Base-by-base conservation (phyloP, 768 basidiomycete genomes). In the Saitozyma sp. region DNA sequence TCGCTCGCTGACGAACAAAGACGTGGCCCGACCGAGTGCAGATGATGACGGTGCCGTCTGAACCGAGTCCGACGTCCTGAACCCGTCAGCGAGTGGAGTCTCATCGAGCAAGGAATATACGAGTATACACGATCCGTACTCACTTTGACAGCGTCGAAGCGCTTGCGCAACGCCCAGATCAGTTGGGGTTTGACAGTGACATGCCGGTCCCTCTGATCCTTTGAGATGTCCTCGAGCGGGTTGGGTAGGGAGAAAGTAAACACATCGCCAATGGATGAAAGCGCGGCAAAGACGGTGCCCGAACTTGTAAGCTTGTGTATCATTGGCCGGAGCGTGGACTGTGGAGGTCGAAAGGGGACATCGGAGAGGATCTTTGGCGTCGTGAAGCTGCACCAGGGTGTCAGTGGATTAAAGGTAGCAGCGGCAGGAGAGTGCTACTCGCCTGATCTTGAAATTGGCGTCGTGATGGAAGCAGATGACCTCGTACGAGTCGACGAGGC, bases 11-110 rank as follows among this genome's bases (percentile, higher is more conserved):
- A 20, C 93, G 88, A 20, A 94, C 84, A 73, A 89, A 97, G 40
- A 95, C 93, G 70, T 97, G 93, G 0, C 95, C 95, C 5, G 95
- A 94, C 65, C 89, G 87, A 1, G 95, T 98, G 80, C 91, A 96
- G 51, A 98, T 84, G 74, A 96, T 88, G 72, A 96, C 85, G 14
- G 89, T 86, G 5, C 93, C 91, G 66, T 96, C 92, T 0, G 87
- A 82, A 17, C 92, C 91, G 13, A 97, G 82, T 0, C 92, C 92
- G 9, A 95, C 89, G 69, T 98, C 95, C 87, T 89, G 64, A 29
- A 29, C 29, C 29, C 29, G 29, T 42, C 39, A 37, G 29, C 19
- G 61, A 37, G 29, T 37, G 61, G 49, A 63, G 46, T 50, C n/a
- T 56, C 48, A 10, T 39, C 11, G 16, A 9, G 11, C 29, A 43